A percentile compares a stretch with the other conserved stretches of the same genome.
These are phyloP conservation scores for Perilla frutescens DNA, from an alignment of 257 asterid genomes.

Conservation along the genomic window DNA sequence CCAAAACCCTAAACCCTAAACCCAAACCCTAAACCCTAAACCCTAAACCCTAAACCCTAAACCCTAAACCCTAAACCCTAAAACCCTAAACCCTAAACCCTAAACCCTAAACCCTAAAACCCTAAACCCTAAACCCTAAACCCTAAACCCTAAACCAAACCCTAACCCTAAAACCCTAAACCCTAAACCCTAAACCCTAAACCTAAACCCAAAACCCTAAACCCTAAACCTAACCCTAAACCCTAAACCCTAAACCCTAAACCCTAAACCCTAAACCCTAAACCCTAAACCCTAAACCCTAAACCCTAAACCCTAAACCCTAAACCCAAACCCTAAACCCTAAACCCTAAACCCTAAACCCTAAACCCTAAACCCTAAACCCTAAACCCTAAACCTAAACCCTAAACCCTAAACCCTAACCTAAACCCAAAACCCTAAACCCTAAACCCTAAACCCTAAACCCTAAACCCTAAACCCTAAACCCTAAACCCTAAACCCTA, in stretches of 20 bases:
- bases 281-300: background rate
- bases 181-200: conserved; percentile 15
- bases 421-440: conserved; percentile 37
- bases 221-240: conserved; percentile 5
- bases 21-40: no score
- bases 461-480: conserved; percentile 37
- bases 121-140: no score
- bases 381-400: conserved; percentile 31
- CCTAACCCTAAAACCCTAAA: background rate
- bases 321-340: background rate
- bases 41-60: no score
- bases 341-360: conserved; percentile 31
- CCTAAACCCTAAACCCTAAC: background rate
- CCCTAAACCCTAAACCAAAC: no score
- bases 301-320: background rate
- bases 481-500: conserved; percentile 42
- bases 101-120: no score
- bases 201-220: conserved; percentile 8
- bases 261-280: background rate
- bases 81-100: no score
- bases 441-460: conserved; percentile 36
- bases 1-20: background rate
- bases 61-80: no score
- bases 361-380: conserved; percentile 31
- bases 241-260: conserved; percentile 15